Conservation (phyloP, 1,284 basidiomycete species). For the Phellopilus nigrolimitatus region DNA sequence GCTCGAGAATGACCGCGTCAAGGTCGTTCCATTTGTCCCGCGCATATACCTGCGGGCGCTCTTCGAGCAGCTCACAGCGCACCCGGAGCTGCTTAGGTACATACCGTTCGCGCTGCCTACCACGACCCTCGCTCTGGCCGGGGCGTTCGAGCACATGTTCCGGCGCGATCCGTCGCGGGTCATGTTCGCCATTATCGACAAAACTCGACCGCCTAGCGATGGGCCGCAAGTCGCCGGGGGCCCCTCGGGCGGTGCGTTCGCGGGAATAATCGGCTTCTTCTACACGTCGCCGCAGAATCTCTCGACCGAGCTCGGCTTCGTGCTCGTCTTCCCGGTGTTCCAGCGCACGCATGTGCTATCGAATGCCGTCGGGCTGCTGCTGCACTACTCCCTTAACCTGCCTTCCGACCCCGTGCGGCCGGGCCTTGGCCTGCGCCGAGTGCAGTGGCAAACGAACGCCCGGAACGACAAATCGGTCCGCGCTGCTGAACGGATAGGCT, state of each 20-base stretch:
- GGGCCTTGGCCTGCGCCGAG: too few relatives aligned
- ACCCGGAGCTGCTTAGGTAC: conserved; percentile 19
- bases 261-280: conserved; percentile 39
- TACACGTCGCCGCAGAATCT: conserved; percentile 30
- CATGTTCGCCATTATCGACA: conserved; percentile 38
- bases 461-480: conserved; percentile 45
- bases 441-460: conserved; percentile 54
- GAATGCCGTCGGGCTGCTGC: conserved; percentile 62
- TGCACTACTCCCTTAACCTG: too few relatives aligned
- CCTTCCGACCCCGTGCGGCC: too few relatives aligned
- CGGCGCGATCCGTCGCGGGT: conserved; percentile 20
- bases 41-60: conserved; percentile 30
- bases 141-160: conserved; percentile 19
- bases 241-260: conserved; percentile 27
- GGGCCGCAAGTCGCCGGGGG: too few relatives aligned
- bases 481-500: conserved; percentile 56
- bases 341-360: conserved; percentile 60
- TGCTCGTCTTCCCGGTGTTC: conserved; percentile 44
- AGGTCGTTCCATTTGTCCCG: conserved; percentile 37
- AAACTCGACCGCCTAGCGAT: conserved; percentile 30
- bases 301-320: conserved; percentile 37
- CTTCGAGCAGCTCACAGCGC: conserved; percentile 22
- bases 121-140: conserved; percentile 16
- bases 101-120: conserved; percentile 19
- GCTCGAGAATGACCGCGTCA: conserved; percentile 35